A percentile compares a stretch with the other conserved stretches of the same genome.
Evolutionary conservation across 768 basidiomycete species (phyloP).

Genomic region (Termitomyces sp.): DNA sequence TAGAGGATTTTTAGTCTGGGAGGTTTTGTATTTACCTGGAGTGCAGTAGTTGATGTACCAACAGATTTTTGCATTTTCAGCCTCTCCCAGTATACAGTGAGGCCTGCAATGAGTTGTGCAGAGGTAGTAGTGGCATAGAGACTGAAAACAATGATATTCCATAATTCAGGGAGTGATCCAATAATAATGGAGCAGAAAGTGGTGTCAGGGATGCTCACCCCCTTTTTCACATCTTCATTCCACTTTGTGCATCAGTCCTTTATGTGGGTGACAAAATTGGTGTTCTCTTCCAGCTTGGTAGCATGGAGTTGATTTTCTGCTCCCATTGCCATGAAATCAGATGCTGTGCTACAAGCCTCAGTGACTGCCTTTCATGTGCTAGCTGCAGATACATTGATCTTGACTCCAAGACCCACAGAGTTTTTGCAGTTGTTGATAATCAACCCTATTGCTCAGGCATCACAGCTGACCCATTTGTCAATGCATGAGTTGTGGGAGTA

Average conservation of each 20-base stretch:
- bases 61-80: neutral
- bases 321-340: neutral
- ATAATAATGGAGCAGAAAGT: neutral
- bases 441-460: neutral
- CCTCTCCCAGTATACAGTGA: neutral
- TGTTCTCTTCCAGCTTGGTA: neutral
- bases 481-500: neutral
- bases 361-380: neutral
- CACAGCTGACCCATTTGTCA: neutral
- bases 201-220: neutral
- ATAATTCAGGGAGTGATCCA: neutral
- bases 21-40: neutral
- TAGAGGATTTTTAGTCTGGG: neutral
- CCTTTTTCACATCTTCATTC: neutral
- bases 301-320: neutral
- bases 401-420: neutral
- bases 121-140: neutral
- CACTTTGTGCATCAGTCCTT: neutral
- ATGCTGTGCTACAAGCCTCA: neutral
- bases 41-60: neutral
- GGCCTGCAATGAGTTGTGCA: neutral
- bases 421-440: neutral
- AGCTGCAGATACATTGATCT: neutral
- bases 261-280: neutral
- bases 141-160: neutral